Percentiles rank a stretch among this genome's conserved stretches.
These are phyloP conservation scores for Pichia scutulata DNA, from an alignment of 805 yeast genomes.

Conservation along the genomic window DNA sequence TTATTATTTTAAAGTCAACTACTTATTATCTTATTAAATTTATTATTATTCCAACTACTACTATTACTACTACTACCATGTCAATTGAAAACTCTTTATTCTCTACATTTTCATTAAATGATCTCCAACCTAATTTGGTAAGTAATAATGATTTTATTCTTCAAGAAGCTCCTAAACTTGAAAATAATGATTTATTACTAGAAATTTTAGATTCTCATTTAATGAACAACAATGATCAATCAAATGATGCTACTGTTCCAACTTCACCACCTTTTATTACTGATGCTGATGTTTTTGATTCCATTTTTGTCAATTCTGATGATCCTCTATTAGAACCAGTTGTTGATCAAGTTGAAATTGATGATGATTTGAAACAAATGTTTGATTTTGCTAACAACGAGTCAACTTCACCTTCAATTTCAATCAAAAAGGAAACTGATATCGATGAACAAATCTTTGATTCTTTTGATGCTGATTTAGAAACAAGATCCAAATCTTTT, in stretches of 20 bases:
- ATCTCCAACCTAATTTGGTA: background rate
- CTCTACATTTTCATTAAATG: background rate
- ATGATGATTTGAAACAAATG: slow-evolving; percentile 7
- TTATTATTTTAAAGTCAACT: background rate
- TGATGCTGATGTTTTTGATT: slow-evolving; percentile 44
- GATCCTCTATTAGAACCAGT: slow-evolving; percentile 42
- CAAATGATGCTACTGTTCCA: slow-evolving; percentile 6
- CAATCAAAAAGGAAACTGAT: slow-evolving; percentile 1
- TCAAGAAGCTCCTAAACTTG: slow-evolving; percentile 6
- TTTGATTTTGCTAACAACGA: slow-evolving; percentile 1
- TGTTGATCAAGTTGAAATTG: slow-evolving; percentile 18
- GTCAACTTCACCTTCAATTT: background rate
- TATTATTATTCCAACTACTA: background rate
- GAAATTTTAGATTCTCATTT: slow-evolving; percentile 6
- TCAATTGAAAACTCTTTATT: background rate
- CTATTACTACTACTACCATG: background rate
- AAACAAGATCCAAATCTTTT: background rate
- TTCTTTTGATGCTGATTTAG: background rate
- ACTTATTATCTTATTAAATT: background rate
- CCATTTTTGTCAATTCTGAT: slow-evolving; percentile 46
- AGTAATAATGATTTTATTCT: background rate
- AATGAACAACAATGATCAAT: background rate
- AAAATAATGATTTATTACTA: slow-evolving; percentile 6
- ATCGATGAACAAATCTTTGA: background rate
- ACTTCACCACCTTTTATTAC: slow-evolving; percentile 44